Evolutionary conservation across 2,329 filamentous ascomycete species (phyloP).

Genomic region (Fusarium illudens): DNA sequence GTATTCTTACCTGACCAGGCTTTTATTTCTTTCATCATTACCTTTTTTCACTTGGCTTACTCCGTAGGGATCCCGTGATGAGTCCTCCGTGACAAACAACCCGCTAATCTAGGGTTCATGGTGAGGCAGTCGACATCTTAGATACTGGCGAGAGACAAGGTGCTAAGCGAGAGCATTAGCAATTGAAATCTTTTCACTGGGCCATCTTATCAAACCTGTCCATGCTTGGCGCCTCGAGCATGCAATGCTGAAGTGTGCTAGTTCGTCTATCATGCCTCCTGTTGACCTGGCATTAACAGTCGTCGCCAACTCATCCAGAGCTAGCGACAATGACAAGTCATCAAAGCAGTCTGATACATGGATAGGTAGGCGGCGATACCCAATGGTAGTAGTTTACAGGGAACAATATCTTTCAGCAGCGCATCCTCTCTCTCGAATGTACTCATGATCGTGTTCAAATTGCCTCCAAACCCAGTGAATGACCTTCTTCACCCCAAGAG

Average conservation of each 20-base stretch:
- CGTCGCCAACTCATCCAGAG: slow-evolving; percentile 24
- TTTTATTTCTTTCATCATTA: neutral
- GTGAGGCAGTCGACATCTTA: neutral
- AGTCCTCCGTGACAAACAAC: neutral
- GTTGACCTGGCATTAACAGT: neutral
- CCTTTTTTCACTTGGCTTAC: neutral
- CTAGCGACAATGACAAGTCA: slow-evolving; percentile 27
- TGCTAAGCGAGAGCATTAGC: neutral
- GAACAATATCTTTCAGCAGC: neutral
- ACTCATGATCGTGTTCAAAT: neutral
- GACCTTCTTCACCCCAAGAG: neutral
- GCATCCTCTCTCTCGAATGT: neutral
- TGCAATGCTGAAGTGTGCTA: neutral
- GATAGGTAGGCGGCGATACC: slow-evolving; percentile 28
- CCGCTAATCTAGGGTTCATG: neutral
- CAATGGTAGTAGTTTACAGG: neutral
- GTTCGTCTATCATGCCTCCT: neutral
- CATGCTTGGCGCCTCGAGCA: neutral
- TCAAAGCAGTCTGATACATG: neutral
- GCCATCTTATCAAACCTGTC: neutral
- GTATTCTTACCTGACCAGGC: neutral
- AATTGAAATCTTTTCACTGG: neutral
- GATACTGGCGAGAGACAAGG: neutral
- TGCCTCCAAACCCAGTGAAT: neutral
- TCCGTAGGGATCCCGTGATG: neutral